A percentile compares a stretch with the other conserved stretches of the same genome.
phyloP scores from a whole-genome alignment of 331 rosid genomes.

The Acacia concinna region DNA sequence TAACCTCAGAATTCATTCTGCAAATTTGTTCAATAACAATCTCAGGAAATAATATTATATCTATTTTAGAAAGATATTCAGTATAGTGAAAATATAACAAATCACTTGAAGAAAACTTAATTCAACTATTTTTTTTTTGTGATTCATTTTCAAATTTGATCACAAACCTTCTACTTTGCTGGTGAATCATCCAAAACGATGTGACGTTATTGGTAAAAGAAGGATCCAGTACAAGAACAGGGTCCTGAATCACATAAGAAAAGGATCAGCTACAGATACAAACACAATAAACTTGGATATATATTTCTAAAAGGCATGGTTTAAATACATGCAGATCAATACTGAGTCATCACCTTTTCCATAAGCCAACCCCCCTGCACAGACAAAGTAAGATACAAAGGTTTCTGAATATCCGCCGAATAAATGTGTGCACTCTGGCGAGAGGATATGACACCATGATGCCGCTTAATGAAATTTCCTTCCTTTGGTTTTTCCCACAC shows the following conservation, averaged over 20 bases:
- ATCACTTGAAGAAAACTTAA: conserved; percentile 3
- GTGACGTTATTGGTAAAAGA: conserved; percentile 64
- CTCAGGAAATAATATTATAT: not conserved
- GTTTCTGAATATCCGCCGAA: conserved; percentile 84
- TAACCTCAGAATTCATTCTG: not conserved
- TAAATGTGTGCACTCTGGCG: conserved; percentile 74
- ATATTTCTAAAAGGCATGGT: not conserved
- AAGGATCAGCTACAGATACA: conserved; percentile 12
- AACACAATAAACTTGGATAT: conserved; percentile 2
- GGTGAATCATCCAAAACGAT: conserved; percentile 90
- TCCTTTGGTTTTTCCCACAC: conserved; percentile 75
- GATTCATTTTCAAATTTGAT: conserved; percentile 2
- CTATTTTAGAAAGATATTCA: not conserved
- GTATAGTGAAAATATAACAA: not conserved
- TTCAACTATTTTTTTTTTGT: not conserved
- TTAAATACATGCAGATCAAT: conserved; percentile 17
- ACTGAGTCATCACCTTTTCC: conserved; percentile 73
- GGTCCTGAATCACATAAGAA: conserved; percentile 57
- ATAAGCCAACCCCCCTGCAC: conserved; percentile 89
- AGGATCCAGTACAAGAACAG: conserved; percentile 78
- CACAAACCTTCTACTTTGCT: conserved; percentile 75
- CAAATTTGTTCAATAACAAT: not conserved
- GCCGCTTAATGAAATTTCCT: conserved; percentile 62
- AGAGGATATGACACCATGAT: conserved; percentile 65
- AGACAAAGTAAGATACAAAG: conserved; percentile 68